Conservation (phyloP, 176 grass and related monocot species). For the Triticum aestivum region DNA sequence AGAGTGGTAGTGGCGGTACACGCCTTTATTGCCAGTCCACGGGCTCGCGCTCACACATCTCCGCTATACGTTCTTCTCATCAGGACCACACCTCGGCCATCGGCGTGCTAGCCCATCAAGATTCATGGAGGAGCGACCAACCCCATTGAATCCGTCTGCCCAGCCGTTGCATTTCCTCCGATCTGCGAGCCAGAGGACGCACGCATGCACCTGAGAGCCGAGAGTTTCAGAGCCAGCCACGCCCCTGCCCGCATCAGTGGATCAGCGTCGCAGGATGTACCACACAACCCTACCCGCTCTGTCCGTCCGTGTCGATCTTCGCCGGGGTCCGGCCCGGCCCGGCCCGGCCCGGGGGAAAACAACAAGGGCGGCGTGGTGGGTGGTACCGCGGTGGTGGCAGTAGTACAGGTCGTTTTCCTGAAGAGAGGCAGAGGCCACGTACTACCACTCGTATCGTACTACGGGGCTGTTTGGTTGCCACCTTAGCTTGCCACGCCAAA, state of each 20-base stretch:
- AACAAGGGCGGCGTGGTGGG: not conserved
- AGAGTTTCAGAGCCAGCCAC: not conserved
- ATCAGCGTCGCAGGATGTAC: not conserved
- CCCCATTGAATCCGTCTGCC: slow-evolving; percentile 5
- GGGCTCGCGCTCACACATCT: not conserved
- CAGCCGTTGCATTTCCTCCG: slow-evolving; percentile 13
- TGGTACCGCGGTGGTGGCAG: not conserved
- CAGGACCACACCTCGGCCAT: not conserved
- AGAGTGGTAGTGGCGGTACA: not conserved
- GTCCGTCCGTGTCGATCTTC: not conserved
- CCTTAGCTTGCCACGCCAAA: too few relatives aligned
- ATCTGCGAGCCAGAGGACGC: not conserved
- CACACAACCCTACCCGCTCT: too few relatives aligned
- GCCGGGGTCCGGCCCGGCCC: too few relatives aligned
- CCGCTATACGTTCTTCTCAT: not conserved
- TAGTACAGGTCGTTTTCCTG: not conserved
- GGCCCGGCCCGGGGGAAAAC: too few relatives aligned
- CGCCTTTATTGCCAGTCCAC: not conserved
- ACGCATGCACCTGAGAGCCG: not conserved
- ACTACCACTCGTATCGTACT: too few relatives aligned
- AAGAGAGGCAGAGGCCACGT: not conserved
- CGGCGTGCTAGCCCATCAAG: not conserved
- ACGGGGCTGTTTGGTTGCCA: too few relatives aligned
- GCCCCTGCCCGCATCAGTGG: not conserved
- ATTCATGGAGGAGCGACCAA: not conserved